Evolutionary conservation across 1,284 basidiomycete species (phyloP), one percentile per base, ranked within the genome.

Genomic region (Golubevia sp.): DNA sequence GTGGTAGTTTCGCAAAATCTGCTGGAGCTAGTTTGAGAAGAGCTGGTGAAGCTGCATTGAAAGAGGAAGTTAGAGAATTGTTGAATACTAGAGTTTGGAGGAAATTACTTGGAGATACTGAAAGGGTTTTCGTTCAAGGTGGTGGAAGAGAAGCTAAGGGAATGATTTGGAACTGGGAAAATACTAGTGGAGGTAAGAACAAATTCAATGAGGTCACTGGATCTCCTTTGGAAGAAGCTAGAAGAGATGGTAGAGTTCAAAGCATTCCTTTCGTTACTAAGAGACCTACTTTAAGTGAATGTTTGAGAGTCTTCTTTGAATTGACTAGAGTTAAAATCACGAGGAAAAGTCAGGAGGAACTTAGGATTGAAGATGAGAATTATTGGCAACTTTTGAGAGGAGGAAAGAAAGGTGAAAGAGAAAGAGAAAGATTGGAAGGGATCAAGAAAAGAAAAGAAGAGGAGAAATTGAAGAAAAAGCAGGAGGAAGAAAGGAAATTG

Each of bases 1-100:
- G 72, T n/a, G 79, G 77, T 8, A 63, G 70, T 18, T 79, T 79
- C 55, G 81, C 81, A 30, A 83, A 83, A 63, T 76, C 73, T 24
- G 81, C 79, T 0, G 80, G 80, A 66, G 80, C 80, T n/a, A 76
- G 79, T 53, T 61, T 83, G 61, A 73, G 80, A 59, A 68, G 80
- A 48, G 74, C 75, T 61, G 79, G 79, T 54, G 79, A 83, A 61
- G 64, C 64, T 23, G 71, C 70, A 7, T 73, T 83, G 34, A 67
- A 60, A 21, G 70, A 79, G 13, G 80, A 83, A 52, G 70, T 82
- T 7, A 71, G 77, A 7, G 63, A 44, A 7, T 67, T 82, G 34
- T 72, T 83, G 38, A 67, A 66, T 26, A 61, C 62, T 2, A 62
- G 63, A 1, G 73, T 71, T 7, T 83, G 81, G 81, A 62, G 79